Percentiles rank a stretch among this genome's conserved stretches.
Conservation (phyloP, 495 filamentous ascomycete genomes). For the Tricharina praecox region DNA sequence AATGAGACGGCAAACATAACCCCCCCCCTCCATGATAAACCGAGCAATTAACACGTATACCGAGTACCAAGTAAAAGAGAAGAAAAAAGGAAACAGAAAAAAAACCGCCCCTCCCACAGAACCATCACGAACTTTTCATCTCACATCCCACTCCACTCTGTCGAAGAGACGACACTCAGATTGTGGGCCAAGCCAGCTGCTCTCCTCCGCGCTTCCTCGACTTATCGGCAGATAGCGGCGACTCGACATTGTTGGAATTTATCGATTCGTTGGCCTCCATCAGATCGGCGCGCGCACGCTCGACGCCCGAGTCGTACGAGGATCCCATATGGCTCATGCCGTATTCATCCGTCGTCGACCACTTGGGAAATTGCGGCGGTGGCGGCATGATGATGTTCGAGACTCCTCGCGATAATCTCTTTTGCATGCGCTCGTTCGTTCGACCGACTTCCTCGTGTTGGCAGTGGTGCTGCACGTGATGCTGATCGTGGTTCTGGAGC, state of each 20-base stretch:
- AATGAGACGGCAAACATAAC: too few species aligned
- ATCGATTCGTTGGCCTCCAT: not conserved
- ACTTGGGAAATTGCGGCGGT: not conserved
- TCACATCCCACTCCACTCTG: too few species aligned
- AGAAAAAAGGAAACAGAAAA: too few species aligned
- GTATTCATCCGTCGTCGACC: not conserved
- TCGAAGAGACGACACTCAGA: too few species aligned
- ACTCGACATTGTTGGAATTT: not conserved
- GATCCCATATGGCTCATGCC: not conserved
- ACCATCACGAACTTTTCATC: too few species aligned
- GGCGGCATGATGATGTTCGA: constrained; percentile 4
- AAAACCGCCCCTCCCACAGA: too few species aligned
- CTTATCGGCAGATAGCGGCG: not conserved
- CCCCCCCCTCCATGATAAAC: too few species aligned
- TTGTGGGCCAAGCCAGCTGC: too few species aligned
- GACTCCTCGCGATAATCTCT: not conserved
- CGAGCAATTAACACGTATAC: too few species aligned
- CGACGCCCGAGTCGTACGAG: not conserved
- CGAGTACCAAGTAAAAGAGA: too few species aligned
- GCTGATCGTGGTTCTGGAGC: too few species aligned
- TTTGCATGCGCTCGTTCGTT: not conserved
- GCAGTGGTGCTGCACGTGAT: too few species aligned
- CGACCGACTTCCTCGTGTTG: not conserved
- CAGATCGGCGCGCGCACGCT: not conserved
- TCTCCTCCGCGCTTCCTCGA: not conserved